Conservation (phyloP, 805 yeast genomes). For the Jamesozyma lodderae region DNA sequence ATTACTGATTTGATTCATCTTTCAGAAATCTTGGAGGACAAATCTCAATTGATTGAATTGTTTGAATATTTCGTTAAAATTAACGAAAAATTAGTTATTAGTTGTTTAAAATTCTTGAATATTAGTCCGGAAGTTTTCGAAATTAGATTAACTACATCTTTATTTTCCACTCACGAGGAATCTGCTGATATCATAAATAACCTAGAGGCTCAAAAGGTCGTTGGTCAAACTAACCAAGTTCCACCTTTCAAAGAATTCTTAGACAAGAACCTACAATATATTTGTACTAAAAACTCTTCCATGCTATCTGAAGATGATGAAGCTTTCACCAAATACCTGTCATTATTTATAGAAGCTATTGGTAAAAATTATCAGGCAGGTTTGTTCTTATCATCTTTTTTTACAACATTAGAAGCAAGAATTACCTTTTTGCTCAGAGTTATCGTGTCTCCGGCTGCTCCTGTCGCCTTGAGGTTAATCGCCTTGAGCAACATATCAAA, state of each 20-base stretch:
- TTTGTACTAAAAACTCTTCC: slow-evolving; percentile 27
- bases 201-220: slow-evolving; percentile 20
- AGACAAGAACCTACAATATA: slow-evolving; percentile 22
- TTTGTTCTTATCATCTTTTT: slow-evolving; percentile 29
- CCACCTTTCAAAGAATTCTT: slow-evolving; percentile 27
- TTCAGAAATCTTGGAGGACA: slow-evolving; percentile 33
- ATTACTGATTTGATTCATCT: slow-evolving; percentile 33
- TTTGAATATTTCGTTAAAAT: slow-evolving; percentile 33
- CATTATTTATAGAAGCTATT: slow-evolving; percentile 39
- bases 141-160: slow-evolving; percentile 59
- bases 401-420: slow-evolving; percentile 35
- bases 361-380: slow-evolving; percentile 28
- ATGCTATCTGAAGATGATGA: slow-evolving; percentile 26
- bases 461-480: slow-evolving; percentile 45
- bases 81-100: slow-evolving; percentile 34
- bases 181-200: slow-evolving; percentile 28
- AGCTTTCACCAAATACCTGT: slow-evolving; percentile 36
- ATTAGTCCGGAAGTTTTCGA: slow-evolving; percentile 42
- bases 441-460: slow-evolving; percentile 48
- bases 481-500: slow-evolving; percentile 38
- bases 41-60: slow-evolving; percentile 31
- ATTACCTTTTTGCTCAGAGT: slow-evolving; percentile 54
- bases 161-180: slow-evolving; percentile 28
- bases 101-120: slow-evolving; percentile 31
- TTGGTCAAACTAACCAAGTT: slow-evolving; percentile 16